These are phyloP conservation scores for Dacryopinax spathularia DNA, from an alignment of 768 basidiomycete species.

Conservation along the genomic window DNA sequence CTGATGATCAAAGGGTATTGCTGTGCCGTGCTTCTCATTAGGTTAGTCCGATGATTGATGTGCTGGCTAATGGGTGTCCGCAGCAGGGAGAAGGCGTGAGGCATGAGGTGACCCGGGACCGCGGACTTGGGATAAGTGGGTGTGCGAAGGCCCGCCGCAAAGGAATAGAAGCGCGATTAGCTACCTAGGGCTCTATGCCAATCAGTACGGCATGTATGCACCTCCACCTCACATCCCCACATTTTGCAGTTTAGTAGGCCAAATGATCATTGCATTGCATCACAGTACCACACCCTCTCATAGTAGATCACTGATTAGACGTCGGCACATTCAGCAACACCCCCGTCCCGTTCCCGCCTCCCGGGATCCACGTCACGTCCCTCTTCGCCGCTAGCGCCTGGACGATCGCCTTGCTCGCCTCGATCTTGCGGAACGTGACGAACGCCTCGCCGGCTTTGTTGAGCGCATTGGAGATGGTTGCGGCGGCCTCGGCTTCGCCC, in stretches of 20 bases:
- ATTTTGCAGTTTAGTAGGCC: not conserved
- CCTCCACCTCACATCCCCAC: not conserved
- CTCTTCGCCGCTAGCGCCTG: constrained; percentile 61
- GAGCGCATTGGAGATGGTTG: constrained; percentile 79
- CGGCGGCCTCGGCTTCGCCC: constrained; percentile 94
- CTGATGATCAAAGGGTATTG: constrained; percentile 8
- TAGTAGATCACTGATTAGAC: constrained; percentile 11
- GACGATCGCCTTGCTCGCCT: constrained; percentile 95
- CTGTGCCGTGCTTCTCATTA: no score
- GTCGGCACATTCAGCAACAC: constrained; percentile 73
- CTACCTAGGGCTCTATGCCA: no score
- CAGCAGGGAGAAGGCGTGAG: no score
- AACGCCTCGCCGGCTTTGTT: constrained; percentile 94
- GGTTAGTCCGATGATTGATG: no score
- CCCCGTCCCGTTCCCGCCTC: constrained; percentile 39
- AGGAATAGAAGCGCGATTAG: no score
- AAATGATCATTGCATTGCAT: not conserved
- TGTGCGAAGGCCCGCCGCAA: no score
- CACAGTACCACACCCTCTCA: not conserved
- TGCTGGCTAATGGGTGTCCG: no score
- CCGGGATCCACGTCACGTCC: constrained; percentile 84
- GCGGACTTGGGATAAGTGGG: no score
- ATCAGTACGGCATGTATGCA: no score
- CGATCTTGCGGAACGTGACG: constrained; percentile 87
- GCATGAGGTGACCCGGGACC: no score